Conservation (phyloP, 768 basidiomycete species). For the Kondoa malvinella region DNA sequence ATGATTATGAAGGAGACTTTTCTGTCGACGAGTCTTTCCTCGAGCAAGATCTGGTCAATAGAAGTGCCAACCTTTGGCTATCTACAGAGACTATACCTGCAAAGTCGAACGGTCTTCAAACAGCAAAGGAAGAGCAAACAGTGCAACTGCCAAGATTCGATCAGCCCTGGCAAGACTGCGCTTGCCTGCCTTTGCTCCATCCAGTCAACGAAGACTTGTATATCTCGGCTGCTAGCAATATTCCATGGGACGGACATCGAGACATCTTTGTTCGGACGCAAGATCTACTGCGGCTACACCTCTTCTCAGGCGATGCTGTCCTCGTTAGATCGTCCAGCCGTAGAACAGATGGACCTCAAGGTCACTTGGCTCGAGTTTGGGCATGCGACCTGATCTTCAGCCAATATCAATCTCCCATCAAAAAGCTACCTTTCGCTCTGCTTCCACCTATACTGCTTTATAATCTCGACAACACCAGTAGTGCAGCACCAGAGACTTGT, state of each 20-base stretch:
- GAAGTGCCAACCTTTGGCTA: constrained; percentile 11
- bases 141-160: not conserved
- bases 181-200: not conserved
- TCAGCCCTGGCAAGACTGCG: not conserved
- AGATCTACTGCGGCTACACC: constrained; percentile 18
- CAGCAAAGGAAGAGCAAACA: constrained; percentile 5
- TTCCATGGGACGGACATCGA: constrained; percentile 15
- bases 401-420: not conserved
- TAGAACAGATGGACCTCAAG: not conserved
- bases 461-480: not conserved
- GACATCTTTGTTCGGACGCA: constrained; percentile 11
- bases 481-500: not conserved
- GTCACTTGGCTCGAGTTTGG: not conserved
- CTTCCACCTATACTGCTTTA: not conserved
- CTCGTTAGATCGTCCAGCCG: not conserved
- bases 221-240: not conserved
- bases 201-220: not conserved
- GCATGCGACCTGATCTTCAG: constrained; percentile 9
- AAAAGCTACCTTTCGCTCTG: not conserved
- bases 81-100: not conserved
- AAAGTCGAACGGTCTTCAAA: constrained; percentile 3
- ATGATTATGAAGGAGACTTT: constrained; percentile 21
- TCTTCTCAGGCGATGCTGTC: constrained; percentile 25
- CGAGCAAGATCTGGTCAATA: constrained; percentile 17
- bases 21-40: constrained; percentile 22